Conservation (phyloP, 768 basidiomycete species). For the Boletales sp. region DNA sequence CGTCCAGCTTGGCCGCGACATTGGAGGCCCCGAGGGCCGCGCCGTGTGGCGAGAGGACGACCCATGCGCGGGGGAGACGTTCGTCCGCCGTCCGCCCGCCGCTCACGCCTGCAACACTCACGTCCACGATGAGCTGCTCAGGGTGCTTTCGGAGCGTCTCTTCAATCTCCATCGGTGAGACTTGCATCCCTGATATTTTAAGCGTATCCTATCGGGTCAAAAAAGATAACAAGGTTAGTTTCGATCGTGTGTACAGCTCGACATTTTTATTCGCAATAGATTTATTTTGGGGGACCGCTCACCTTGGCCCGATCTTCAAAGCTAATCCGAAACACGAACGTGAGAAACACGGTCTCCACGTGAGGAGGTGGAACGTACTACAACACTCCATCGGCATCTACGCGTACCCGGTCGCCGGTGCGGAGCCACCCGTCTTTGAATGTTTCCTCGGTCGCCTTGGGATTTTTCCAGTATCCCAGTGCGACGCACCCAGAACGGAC, state of each 20-base stretch:
- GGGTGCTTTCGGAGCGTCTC: constrained; percentile 62
- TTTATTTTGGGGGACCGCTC: background rate
- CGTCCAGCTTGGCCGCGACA: constrained; percentile 47
- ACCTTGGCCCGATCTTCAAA: constrained; percentile 79
- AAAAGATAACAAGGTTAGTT: no score
- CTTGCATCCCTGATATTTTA: constrained; percentile 77
- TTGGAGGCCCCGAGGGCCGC: constrained; percentile 40
- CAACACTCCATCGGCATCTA: no score
- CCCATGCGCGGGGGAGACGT: constrained; percentile 74
- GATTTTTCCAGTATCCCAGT: constrained; percentile 71
- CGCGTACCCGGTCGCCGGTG: constrained; percentile 36
- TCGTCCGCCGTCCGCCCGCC: constrained; percentile 71
- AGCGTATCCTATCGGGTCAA: constrained; percentile 56
- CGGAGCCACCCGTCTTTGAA: constrained; percentile 70
- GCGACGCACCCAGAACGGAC: constrained; percentile 53
- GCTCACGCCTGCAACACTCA: constrained; percentile 69
- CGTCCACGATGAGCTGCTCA: constrained; percentile 57
- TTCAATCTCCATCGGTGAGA: constrained; percentile 79
- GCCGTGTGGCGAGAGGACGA: constrained; percentile 61
- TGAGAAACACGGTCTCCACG: background rate
- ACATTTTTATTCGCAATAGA: no score
- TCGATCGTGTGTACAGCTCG: no score
- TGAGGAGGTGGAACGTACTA: no score
- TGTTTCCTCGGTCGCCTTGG: constrained; percentile 59
- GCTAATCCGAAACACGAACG: constrained; percentile 32